These are phyloP conservation scores for Ramularia endophylla DNA, from an alignment of 2,329 filamentous ascomycete species.

Conservation along the genomic window DNA sequence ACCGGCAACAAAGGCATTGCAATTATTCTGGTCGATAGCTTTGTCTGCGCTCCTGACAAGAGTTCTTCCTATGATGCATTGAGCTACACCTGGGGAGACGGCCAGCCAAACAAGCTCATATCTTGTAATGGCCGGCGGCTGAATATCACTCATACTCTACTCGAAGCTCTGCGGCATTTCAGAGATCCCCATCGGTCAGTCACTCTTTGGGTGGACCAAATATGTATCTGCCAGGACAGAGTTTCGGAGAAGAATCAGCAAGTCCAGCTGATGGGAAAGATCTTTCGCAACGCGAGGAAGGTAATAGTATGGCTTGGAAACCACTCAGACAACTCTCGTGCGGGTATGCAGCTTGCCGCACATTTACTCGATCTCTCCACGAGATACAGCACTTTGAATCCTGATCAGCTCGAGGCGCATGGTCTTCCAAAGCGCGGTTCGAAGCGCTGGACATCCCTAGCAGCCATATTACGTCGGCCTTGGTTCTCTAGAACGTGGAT, in stretches of 20 bases:
- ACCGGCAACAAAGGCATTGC: slow-evolving; percentile 21
- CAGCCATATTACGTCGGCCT: slow-evolving; percentile 22
- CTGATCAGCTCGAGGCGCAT: slow-evolving; percentile 17
- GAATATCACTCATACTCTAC: slow-evolving; percentile 21
- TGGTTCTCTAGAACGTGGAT: slow-evolving; percentile 30
- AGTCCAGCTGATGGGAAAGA: slow-evolving; percentile 28
- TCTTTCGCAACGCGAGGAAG: slow-evolving; percentile 25
- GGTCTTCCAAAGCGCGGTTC: slow-evolving; percentile 24
- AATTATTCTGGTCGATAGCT: slow-evolving; percentile 24
- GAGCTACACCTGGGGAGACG: slow-evolving; percentile 27
- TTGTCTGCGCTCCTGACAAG: slow-evolving; percentile 17
- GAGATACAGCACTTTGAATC: slow-evolving; percentile 10
- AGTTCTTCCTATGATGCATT: slow-evolving; percentile 24
- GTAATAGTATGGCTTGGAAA: slow-evolving; percentile 29
- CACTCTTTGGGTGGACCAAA: slow-evolving; percentile 28
- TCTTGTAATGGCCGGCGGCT: slow-evolving; percentile 24
- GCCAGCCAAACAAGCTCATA: slow-evolving; percentile 19
- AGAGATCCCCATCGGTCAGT: slow-evolving; percentile 16
- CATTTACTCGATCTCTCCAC: slow-evolving; percentile 20
- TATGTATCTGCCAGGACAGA: slow-evolving; percentile 28
- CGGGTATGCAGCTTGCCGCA: slow-evolving; percentile 26
- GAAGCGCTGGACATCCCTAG: slow-evolving; percentile 23
- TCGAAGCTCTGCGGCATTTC: slow-evolving; percentile 25
- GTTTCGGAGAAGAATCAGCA: slow-evolving; percentile 26
- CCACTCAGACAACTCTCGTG: slow-evolving; percentile 23